Evolutionary conservation across 108 stramenopile species (phyloP), one percentile per base, ranked within the genome.

Genomic region (Stephanodiscus triporus): DNA sequence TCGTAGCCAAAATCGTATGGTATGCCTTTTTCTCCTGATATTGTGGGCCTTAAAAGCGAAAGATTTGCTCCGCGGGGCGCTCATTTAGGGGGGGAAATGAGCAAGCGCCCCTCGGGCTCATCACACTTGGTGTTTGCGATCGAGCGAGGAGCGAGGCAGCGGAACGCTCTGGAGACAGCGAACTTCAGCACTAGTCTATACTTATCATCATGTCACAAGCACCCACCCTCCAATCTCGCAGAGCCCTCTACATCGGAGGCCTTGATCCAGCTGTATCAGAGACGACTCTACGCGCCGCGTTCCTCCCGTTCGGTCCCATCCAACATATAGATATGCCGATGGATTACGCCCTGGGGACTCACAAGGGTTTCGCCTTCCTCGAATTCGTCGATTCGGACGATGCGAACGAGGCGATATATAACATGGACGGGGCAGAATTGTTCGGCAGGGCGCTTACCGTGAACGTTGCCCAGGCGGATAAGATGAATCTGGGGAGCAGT

Each of bases 341-440:
- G 88, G 95, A 97, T 66, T 93, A 86, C 59, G 78, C 70, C 40
- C 56, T 58, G 4, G 89, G 93, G 5, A 78, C 66, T 11, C 87
- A 89, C 67, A 78, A 91, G 51, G 97, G 98, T 10, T 97, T 97
- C 83, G 98, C 88, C 2, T 99, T 99, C 78, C 84, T 97, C 16
- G 93, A 96, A 68, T 97, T 85, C 72, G 96, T 94, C 66, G 90
- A 94, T 64, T 84, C 85, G 36, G 89, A 90, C 30, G 92, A 93
- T 72, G 98, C 97, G 4, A 69, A 60, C 13, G 98, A 96, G 76
- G 97, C 97, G 16, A 91, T 96, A 29, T 96, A 96, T 55, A 99
- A 99, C 81, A 94, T 97, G 96, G 93, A 99, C 73, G 96, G 95
- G 17, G 75, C 89, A 23, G 96, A 98, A 64, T 84, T 98, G 66